Percentiles rank a stretch among this genome's conserved stretches.
Conservation (phyloP, 2,329 filamentous ascomycete genomes). For the Apiospora phragmitis region DNA sequence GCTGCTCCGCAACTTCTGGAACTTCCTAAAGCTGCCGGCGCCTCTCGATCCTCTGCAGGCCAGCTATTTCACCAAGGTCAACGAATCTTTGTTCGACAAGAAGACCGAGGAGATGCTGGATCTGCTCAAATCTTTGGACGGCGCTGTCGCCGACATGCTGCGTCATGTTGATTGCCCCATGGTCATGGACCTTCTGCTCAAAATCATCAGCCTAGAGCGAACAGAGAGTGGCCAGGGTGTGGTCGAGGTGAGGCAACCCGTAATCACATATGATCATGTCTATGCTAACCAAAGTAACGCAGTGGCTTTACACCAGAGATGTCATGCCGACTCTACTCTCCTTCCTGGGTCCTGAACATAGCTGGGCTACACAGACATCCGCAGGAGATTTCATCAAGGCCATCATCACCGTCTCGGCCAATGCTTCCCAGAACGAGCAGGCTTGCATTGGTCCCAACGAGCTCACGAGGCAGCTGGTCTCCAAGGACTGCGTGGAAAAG, state of each 20-base stretch:
- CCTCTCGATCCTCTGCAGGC: conserved; percentile 91
- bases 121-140: conserved; percentile 80
- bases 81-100: conserved; percentile 95
- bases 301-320: conserved; percentile 92
- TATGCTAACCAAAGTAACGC: conserved; percentile 1
- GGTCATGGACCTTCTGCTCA: conserved; percentile 95
- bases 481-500: conserved; percentile 76
- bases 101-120: conserved; percentile 97
- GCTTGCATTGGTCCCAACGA: conserved; percentile 99
- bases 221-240: conserved; percentile 88
- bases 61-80: conserved; percentile 98
- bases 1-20: conserved; percentile 84
- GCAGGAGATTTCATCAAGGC: conserved; percentile 98
- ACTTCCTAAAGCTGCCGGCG: conserved; percentile 79
- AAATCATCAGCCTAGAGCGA: conserved; percentile 95
- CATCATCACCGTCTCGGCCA: conserved; percentile 98
- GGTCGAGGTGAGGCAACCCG: conserved; percentile 69
- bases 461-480: conserved; percentile 91
- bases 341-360: conserved; percentile 82
- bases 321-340: conserved; percentile 85
- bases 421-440: conserved; percentile 96
- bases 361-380: conserved; percentile 89
- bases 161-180: conserved; percentile 96
- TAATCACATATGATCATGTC: not conserved
- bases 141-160: conserved; percentile 81